phyloP scores from a whole-genome alignment of 805 yeast genomes.

The Metschnikowia reukaufii region DNA sequence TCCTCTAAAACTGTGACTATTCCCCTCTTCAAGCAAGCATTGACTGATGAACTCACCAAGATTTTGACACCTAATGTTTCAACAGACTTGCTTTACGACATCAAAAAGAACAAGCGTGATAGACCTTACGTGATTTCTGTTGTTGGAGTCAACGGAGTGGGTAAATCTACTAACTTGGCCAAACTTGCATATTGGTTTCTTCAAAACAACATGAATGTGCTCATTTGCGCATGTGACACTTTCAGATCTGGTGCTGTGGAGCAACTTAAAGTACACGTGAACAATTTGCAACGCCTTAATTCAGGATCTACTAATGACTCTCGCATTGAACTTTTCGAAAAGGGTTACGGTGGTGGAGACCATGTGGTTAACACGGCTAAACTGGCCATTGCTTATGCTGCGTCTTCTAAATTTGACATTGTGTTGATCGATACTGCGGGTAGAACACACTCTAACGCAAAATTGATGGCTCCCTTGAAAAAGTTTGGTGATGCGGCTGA shows the following conservation, averaged over 20 bases:
- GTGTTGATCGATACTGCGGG: slow-evolving; percentile 97
- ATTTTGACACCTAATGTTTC: slow-evolving; percentile 91
- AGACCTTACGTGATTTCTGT: slow-evolving; percentile 93
- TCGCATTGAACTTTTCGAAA: slow-evolving; percentile 79
- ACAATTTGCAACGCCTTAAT: slow-evolving; percentile 70
- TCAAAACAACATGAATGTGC: slow-evolving; percentile 81
- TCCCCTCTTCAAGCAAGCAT: slow-evolving; percentile 59
- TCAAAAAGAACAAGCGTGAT: slow-evolving; percentile 46
- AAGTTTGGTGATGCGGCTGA: slow-evolving; percentile 94
- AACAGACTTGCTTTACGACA: slow-evolving; percentile 79
- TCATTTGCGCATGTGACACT: slow-evolving; percentile 96
- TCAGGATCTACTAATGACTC: slow-evolving; percentile 37
- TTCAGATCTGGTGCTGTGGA: slow-evolving; percentile 99
- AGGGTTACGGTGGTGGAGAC: slow-evolving; percentile 96
- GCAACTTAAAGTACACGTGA: slow-evolving; percentile 91
- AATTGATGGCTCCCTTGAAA: slow-evolving; percentile 92
- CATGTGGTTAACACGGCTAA: slow-evolving; percentile 90
- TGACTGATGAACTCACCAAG: slow-evolving; percentile 69
- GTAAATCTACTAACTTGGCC: slow-evolving; percentile 93
- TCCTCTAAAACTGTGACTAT: slow-evolving; percentile 72
- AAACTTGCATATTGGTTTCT: slow-evolving; percentile 93
- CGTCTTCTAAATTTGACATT: slow-evolving; percentile 69
- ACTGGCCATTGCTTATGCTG: slow-evolving; percentile 82
- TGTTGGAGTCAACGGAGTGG: slow-evolving; percentile 98
- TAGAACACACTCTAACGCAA: slow-evolving; percentile 91